Evolutionary conservation across 2,329 filamentous ascomycete genomes (phyloP).

Genomic region (Emericellopsis atlantica): DNA sequence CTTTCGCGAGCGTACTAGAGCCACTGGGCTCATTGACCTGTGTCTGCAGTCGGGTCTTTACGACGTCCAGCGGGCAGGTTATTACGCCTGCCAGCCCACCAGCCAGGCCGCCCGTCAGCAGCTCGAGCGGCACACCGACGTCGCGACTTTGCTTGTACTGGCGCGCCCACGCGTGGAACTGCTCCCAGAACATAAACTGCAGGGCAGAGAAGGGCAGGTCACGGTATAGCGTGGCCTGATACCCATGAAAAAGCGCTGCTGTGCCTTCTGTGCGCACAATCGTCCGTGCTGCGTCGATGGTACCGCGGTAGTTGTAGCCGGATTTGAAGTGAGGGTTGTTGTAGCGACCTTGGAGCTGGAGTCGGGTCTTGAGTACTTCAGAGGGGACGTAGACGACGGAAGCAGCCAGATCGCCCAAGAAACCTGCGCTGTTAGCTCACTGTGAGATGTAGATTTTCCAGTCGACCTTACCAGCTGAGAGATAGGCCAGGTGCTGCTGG

Average conservation of each 20-base stretch:
- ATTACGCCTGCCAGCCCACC: constrained; percentile 89
- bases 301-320: constrained; percentile 91
- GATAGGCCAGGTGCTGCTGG: constrained; percentile 72
- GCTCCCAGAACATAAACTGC: constrained; percentile 97
- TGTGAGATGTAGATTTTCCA: not conserved
- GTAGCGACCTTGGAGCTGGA: constrained; percentile 87
- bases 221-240: constrained; percentile 87
- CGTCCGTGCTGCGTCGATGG: constrained; percentile 70
- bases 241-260: constrained; percentile 85
- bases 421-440: constrained; percentile 39
- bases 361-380: constrained; percentile 92
- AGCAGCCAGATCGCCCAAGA: constrained; percentile 82
- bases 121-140: constrained; percentile 75
- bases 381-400: constrained; percentile 93
- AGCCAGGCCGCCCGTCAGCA: constrained; percentile 78
- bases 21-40: constrained; percentile 45
- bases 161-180: constrained; percentile 74
- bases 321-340: constrained; percentile 92
- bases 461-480: constrained; percentile 57
- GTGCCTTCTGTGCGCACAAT: constrained; percentile 77
- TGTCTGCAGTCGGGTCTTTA: constrained; percentile 93
- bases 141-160: constrained; percentile 67
- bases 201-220: constrained; percentile 92
- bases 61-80: constrained; percentile 91
- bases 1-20: constrained; percentile 16